Conservation (phyloP, 192 early-diverging fungal genomes). For the Podila verticillata region DNA sequence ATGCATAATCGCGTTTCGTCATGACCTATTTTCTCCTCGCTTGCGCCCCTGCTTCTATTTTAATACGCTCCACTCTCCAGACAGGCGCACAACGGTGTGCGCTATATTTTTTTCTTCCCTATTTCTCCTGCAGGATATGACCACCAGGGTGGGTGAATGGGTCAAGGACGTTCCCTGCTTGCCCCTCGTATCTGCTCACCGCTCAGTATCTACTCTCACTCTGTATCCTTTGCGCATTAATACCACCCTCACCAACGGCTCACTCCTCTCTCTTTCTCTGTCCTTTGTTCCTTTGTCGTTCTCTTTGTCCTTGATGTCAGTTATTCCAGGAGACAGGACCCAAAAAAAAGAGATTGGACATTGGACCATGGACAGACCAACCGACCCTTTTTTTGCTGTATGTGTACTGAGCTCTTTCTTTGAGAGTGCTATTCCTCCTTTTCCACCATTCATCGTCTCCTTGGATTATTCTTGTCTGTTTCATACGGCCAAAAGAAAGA, state of each 20-base stretch:
- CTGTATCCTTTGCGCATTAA: neutral
- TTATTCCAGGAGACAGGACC: neutral
- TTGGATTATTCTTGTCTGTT: neutral
- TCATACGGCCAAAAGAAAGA: neutral
- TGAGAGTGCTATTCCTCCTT: too few relatives aligned
- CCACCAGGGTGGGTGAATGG: neutral
- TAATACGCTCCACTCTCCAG: neutral
- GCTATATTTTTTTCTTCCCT: neutral
- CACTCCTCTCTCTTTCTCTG: neutral
- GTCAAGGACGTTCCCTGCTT: neutral
- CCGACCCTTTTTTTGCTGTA: too few relatives aligned
- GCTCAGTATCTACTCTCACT: neutral
- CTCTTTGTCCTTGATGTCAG: neutral
- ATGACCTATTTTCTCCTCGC: too few relatives aligned
- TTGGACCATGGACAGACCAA: too few relatives aligned
- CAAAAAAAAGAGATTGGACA: too few relatives aligned
- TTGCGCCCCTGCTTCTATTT: neutral
- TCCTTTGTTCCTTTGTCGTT: neutral
- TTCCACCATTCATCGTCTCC: neutral
- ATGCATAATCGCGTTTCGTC: too few relatives aligned
- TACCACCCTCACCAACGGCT: neutral
- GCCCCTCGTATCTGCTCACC: neutral
- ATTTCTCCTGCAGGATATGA: conserved; percentile 2
- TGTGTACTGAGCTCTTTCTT: too few relatives aligned
- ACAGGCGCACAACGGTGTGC: neutral